phyloP scores from a whole-genome alignment of 2,329 filamentous ascomycete genomes.

The Aureobasidium zeae region DNA sequence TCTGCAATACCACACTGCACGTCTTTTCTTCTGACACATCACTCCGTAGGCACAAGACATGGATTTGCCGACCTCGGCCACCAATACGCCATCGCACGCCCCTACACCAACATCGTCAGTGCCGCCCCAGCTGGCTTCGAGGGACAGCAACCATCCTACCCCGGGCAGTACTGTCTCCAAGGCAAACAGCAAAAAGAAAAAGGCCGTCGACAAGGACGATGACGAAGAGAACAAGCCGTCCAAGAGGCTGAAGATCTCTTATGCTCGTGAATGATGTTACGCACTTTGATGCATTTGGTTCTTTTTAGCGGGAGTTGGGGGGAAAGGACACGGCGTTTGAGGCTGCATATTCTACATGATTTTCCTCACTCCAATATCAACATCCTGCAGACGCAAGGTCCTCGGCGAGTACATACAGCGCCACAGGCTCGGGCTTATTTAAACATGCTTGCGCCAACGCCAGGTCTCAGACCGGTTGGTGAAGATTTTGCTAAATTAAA shows the following conservation, averaged over 20 bases:
- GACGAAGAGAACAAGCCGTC: conserved; percentile 37
- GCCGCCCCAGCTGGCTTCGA: conserved; percentile 31
- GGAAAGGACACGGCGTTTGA: neutral
- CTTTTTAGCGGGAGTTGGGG: conserved; percentile 16
- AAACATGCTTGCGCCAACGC: no score
- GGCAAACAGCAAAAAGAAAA: conserved; percentile 36
- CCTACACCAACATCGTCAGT: conserved; percentile 40
- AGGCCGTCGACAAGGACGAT: conserved; percentile 37
- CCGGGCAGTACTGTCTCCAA: conserved; percentile 29
- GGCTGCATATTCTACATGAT: neutral
- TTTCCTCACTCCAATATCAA: no score
- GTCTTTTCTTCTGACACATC: neutral
- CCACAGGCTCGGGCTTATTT: no score
- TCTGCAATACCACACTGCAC: neutral
- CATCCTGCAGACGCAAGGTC: no score
- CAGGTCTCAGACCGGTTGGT: no score
- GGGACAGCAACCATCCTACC: conserved; percentile 37
- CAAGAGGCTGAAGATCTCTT: conserved; percentile 44
- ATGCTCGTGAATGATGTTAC: conserved; percentile 35
- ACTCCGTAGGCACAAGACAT: conserved; percentile 28
- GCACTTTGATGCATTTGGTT: conserved; percentile 5
- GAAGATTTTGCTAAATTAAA: no score
- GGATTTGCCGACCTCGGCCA: conserved; percentile 31
- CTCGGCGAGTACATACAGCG: no score
- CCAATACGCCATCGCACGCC: conserved; percentile 37